Base-by-base conservation (phyloP, 495 filamentous ascomycete genomes). In the Massariosphaeria phaeospora region DNA sequence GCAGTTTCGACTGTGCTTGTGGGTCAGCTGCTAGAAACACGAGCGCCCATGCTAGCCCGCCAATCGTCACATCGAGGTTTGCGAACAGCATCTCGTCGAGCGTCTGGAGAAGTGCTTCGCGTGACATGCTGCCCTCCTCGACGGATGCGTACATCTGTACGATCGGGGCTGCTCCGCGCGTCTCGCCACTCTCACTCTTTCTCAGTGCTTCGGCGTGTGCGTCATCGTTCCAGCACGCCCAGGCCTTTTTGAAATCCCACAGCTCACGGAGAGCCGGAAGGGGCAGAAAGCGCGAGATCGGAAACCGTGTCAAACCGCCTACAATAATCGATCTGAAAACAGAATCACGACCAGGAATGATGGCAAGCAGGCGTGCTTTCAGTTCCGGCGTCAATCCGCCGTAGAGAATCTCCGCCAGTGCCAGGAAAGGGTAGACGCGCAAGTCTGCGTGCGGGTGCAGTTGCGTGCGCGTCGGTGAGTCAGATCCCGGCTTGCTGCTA, bases 51-150 rank as follows among this genome's bases (percentile, higher is more conserved):
- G 70, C 65, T 1, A 75, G 13, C 5, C 55, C 68, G 6, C 67
- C 64, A 5, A 66, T 67, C 0, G 73, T 73, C 0, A 76, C 73
- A 49, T 78, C 75, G 0, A 78, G 55, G 45, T 78, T 76, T 1
- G 70, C 74, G 53, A 68, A 76, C 1, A 76, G 65, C 49, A 66
- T 64, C 53, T 77, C 74, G 46, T 73, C 72, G 3, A 77, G 7
- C 0, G 73, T 76, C 12, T 76, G 72, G 2, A 66, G 49, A 5
- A 40, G 38, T 3, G 6, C 6, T n/a, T 40, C 38, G 2, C 15
- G 6, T 2, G 8, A 9, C 2, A 40, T 40, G n/a, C n/a, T n/a
- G 3, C 38, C 38, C 8, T n/a, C 4, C 2, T 17, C 18, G 4
- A 23, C 38, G 12, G 10, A 21, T 3, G 15, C 38, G 18, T 21